These are phyloP conservation scores for Scutellaria barbata DNA, from an alignment of 257 asterid species.

Conservation along the genomic window DNA sequence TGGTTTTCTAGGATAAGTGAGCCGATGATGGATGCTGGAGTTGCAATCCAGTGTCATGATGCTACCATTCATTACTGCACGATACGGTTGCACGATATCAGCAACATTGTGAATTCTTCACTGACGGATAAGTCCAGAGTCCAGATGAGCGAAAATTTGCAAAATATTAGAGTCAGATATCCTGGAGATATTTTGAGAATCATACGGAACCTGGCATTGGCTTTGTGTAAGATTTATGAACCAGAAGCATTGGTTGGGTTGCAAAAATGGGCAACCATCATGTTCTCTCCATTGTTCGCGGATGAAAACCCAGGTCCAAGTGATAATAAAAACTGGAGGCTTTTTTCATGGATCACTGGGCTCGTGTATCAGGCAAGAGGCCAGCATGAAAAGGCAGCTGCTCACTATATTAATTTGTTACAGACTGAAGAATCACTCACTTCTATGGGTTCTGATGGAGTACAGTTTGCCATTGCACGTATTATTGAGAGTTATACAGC, in stretches of 20 bases:
- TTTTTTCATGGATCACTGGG: slow-evolving; percentile 89
- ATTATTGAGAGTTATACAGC: slow-evolving; percentile 82
- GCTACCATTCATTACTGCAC: slow-evolving; percentile 81
- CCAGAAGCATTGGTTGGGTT: slow-evolving; percentile 83
- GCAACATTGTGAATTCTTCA: slow-evolving; percentile 63
- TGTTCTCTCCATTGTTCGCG: slow-evolving; percentile 71
- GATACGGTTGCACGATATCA: slow-evolving; percentile 74
- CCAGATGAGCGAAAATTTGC: slow-evolving; percentile 63
- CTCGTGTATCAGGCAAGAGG: slow-evolving; percentile 90
- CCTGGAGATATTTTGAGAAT: slow-evolving; percentile 75
- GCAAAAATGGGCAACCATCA: slow-evolving; percentile 80
- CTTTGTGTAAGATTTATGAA: slow-evolving; percentile 80
- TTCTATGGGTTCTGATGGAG: slow-evolving; percentile 86
- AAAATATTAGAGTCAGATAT: slow-evolving; percentile 63
- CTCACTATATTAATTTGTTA: slow-evolving; percentile 79
- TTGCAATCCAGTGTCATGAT: slow-evolving; percentile 88
- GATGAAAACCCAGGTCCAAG: slow-evolving; percentile 58
- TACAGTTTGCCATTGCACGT: slow-evolving; percentile 87
- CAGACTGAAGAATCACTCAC: slow-evolving; percentile 86
- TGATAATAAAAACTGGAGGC: slow-evolving; percentile 53
- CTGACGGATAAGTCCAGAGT: slow-evolving; percentile 69
- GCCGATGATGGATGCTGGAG: slow-evolving; percentile 99
- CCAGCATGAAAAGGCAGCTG: slow-evolving; percentile 97
- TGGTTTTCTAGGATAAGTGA: slow-evolving; percentile 99
- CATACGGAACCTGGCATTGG: slow-evolving; percentile 65